A percentile compares a stretch with the other conserved stretches of the same genome.
Evolutionary conservation across 768 basidiomycete species (phyloP).

Genomic region (Leccinum rimulosum): DNA sequence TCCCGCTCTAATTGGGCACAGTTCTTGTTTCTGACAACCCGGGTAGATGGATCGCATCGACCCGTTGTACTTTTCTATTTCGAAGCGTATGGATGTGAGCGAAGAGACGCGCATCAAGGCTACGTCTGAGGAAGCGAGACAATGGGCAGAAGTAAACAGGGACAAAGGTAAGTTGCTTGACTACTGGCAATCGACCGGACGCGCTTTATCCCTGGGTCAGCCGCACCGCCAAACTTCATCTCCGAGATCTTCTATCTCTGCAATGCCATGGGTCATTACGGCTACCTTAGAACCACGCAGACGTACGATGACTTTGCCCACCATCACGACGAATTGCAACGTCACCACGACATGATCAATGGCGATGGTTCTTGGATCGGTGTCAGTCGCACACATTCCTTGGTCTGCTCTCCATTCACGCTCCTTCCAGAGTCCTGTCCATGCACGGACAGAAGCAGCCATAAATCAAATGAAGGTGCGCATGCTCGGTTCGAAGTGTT

Average conservation of each 20-base stretch:
- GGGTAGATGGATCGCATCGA: slow-evolving; percentile 89
- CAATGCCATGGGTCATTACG: slow-evolving; percentile 86
- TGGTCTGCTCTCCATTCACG: not conserved
- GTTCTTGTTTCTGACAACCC: slow-evolving; percentile 4
- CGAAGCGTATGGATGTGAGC: slow-evolving; percentile 66
- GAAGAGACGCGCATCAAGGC: slow-evolving; percentile 96
- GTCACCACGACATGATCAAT: slow-evolving; percentile 72
- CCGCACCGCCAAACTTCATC: slow-evolving; percentile 84
- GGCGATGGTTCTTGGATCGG: slow-evolving; percentile 82
- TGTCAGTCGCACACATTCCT: slow-evolving; percentile 42
- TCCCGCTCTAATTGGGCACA: not conserved
- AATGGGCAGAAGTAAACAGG: slow-evolving; percentile 60
- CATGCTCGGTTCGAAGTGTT: not conserved
- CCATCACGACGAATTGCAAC: slow-evolving; percentile 72
- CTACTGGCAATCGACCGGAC: not conserved
- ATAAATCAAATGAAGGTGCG: slow-evolving; percentile 77
- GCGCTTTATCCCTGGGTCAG: slow-evolving; percentile 31
- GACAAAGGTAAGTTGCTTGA: slow-evolving; percentile 39
- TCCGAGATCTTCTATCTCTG: slow-evolving; percentile 92
- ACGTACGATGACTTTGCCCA: slow-evolving; percentile 71
- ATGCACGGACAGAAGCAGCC: slow-evolving; percentile 73
- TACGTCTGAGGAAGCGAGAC: slow-evolving; percentile 78
- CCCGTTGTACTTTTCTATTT: slow-evolving; percentile 71
- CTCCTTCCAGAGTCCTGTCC: slow-evolving; percentile 55
- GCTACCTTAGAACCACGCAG: slow-evolving; percentile 77